Evolutionary conservation across 2,329 filamentous ascomycete genomes (phyloP), one percentile per base, ranked within the genome.

Genomic region (Allantophomopsis lycopodina): DNA sequence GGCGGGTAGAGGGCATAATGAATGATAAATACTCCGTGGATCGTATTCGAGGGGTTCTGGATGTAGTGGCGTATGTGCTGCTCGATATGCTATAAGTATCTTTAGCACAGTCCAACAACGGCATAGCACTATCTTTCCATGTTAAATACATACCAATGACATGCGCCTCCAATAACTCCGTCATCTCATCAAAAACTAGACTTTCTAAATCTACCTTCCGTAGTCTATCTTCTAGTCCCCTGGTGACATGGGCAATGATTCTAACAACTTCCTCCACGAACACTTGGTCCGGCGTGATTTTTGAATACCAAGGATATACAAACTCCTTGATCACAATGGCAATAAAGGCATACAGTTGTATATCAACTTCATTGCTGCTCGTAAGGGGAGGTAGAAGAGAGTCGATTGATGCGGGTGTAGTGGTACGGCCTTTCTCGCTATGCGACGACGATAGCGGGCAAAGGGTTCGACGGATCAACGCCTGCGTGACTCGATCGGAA

Each of bases 331-430:
- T 69, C 45, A 96, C 77, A 43, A 96, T 82, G 39, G 91, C 83
- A 44, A 98, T 78, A 44, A 96, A 73, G 20, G 85, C 89, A 57
- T 96, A 98, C 4, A 98, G 71, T 61, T 98, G 83, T 41, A 93
- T 65, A 59, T 98, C 91, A 43, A 96, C 76, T 50, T 93, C 86
- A 58, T 94, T 94, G 38, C 86, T 87, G 64, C 87, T 94, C 37
- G 89, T 96, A 53, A 98, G 68, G 32, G 88, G 87, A 43, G 89
- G 91, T 35, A 98, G 66, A 34, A 94, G 66, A 50, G 88, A 82
- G 44, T 93, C 78, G 49, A 94, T 79, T 37, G 84, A 73, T 21
- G 63, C 59, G n/a, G 64, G 60, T 13, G 63, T 61, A 44, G 61
- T 61, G 42, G 60, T 60, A 10, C 44, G 51, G 35, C 71, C 72